These are phyloP conservation scores for Pholiota adiposa DNA, from an alignment of 1,284 basidiomycete genomes.

Conservation along the genomic window DNA sequence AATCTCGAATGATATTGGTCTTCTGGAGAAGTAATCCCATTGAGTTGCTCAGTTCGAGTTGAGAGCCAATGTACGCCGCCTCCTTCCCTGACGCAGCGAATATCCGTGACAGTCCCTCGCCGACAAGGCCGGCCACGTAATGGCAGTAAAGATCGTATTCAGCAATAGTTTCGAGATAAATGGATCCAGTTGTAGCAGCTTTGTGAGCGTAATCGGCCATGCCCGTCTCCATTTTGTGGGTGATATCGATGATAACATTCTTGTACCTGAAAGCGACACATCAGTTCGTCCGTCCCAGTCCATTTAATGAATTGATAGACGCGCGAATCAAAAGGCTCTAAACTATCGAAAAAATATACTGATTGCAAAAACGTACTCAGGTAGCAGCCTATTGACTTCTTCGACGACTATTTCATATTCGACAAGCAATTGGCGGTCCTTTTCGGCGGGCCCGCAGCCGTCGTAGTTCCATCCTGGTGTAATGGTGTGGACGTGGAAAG, in stretches of 20 bases:
- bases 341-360: not conserved
- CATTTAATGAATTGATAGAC: conserved; percentile 1
- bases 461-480: conserved; percentile 90
- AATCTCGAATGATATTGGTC: conserved; percentile 97
- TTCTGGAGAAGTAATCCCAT: conserved; percentile 99
- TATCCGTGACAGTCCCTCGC: conserved; percentile 92
- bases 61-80: conserved; percentile 73
- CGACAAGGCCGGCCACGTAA: conserved; percentile 97
- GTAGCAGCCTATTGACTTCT: conserved; percentile 76
- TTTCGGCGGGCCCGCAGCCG: conserved; percentile 87
- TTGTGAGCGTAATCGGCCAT: conserved; percentile 96
- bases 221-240: conserved; percentile 87
- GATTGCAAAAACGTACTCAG: conserved; percentile 52
- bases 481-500: conserved; percentile 84
- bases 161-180: conserved; percentile 74
- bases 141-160: conserved; percentile 99
- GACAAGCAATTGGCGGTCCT: conserved; percentile 86
- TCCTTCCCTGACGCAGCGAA: conserved; percentile 92
- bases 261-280: conserved; percentile 63
- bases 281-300: not conserved
- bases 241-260: conserved; percentile 83
- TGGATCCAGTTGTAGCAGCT: conserved; percentile 69
- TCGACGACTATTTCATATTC: conserved; percentile 87
- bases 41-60: conserved; percentile 90
- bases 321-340: conserved; percentile 1